Percentiles rank a stretch among this genome's conserved stretches.
phyloP scores from a whole-genome alignment of 2,329 filamentous ascomycete species.

The Arthrobotrys conoides region DNA sequence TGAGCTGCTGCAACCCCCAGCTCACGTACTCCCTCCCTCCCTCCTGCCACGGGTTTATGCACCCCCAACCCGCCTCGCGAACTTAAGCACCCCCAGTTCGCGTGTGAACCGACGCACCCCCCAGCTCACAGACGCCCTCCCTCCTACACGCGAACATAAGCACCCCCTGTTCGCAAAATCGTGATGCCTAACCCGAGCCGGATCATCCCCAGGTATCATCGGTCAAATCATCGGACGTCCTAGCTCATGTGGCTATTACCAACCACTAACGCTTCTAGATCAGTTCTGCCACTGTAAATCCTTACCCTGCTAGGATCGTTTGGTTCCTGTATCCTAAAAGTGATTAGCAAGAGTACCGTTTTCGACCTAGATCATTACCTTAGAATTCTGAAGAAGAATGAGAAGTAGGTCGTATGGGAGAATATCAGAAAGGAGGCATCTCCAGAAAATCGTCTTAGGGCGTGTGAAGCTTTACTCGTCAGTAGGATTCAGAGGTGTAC shows the following conservation, averaged over 20 bases:
- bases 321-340: neutral
- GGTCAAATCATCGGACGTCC: neutral
- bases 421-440: neutral
- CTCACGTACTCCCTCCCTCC: neutral
- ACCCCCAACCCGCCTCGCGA: too few species aligned
- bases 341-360: slow-evolving; percentile 10
- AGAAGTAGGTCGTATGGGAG: neutral
- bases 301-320: neutral
- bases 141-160: too few species aligned
- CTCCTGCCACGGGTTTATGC: too few species aligned
- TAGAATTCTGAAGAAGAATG: neutral
- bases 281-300: neutral
- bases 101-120: too few species aligned
- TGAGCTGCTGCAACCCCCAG: neutral
- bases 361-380: slow-evolving; percentile 9
- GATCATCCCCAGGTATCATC: neutral
- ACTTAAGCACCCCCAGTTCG: too few species aligned
- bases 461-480: neutral
- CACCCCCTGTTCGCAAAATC: neutral
- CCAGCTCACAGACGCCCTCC: too few species aligned
- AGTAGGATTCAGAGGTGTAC: neutral
- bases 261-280: neutral
- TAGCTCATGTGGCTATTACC: neutral
- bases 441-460: slow-evolving; percentile 17
- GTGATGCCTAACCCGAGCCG: neutral